Percentiles rank a stretch among this genome's conserved stretches.
Conservation (phyloP, 2,329 filamentous ascomycete genomes). For the Paecilomyces formosus region DNA sequence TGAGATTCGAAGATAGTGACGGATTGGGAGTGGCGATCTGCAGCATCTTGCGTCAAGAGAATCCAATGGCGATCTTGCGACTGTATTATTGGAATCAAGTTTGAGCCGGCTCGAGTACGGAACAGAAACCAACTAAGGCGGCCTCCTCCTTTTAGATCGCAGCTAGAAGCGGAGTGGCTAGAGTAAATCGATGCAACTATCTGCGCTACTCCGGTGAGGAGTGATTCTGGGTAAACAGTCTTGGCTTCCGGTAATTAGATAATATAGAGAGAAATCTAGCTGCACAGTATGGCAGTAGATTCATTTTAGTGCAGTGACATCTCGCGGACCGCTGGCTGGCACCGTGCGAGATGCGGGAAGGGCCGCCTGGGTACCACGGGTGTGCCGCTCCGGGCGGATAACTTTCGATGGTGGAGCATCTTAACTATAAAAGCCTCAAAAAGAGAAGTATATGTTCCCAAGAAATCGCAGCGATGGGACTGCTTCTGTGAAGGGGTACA, state of each 20-base stretch:
- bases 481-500: too few species aligned
- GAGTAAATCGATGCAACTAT: not conserved
- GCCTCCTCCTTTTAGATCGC: not conserved
- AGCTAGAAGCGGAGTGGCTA: not conserved
- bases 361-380: not conserved
- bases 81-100: not conserved
- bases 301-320: not conserved
- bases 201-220: not conserved
- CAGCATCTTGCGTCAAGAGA: not conserved
- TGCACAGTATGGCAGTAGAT: not conserved
- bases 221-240: not conserved
- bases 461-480: too few species aligned
- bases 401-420: not conserved
- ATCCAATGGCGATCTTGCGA: not conserved
- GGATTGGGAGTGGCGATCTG: not conserved
- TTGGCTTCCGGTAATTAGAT: too few species aligned
- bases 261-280: not conserved
- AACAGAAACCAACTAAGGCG: not conserved
- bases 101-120: not conserved
- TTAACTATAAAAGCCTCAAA: not conserved
- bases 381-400: not conserved
- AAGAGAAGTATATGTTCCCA: too few species aligned
- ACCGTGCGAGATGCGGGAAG: not conserved
- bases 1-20: not conserved
- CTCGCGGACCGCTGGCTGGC: not conserved